A percentile compares a stretch with the other conserved stretches of the same genome.
These are phyloP conservation scores for Cutaneotrichosporon sp. DNA, from an alignment of 1,284 basidiomycete species.

Conservation along the genomic window DNA sequence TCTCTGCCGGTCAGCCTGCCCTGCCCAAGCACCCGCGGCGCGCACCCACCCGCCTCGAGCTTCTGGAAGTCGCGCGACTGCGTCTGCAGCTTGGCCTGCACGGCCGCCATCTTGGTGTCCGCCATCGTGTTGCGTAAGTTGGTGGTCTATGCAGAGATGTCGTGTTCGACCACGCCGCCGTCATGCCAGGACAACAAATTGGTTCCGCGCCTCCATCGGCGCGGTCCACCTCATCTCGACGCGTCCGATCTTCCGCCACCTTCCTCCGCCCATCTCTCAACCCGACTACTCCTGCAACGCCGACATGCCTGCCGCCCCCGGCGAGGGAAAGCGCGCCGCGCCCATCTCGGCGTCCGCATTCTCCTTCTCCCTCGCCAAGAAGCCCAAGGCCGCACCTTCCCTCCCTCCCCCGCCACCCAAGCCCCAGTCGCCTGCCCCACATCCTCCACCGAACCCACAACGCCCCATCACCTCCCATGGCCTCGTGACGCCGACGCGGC, in stretches of 20 bases:
- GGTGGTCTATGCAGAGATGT: conserved; percentile 7
- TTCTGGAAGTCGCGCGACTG: conserved; percentile 75
- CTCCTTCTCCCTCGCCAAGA: conserved; percentile 35
- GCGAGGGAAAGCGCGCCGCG: conserved; percentile 25
- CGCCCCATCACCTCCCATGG: background rate
- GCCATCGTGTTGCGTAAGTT: conserved; percentile 27
- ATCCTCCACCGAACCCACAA: background rate
- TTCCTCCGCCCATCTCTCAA: conserved; percentile 15
- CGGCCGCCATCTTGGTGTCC: conserved; percentile 33
- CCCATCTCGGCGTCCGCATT: conserved; percentile 35
- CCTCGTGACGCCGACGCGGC: background rate
- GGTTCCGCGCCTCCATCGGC: conserved; percentile 12
- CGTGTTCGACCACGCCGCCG: background rate
- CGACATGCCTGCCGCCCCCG: background rate
- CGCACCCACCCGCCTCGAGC: conserved; percentile 61
- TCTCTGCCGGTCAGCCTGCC: conserved; percentile 55
- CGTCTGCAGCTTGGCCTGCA: conserved; percentile 60
- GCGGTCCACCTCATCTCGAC: conserved; percentile 7
- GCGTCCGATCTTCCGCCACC: conserved; percentile 1
- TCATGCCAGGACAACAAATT: background rate
- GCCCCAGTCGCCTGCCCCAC: background rate
- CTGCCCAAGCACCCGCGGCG: too few species aligned
- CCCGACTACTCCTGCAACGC: background rate
- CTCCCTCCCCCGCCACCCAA: background rate
- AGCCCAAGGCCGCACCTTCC: conserved; percentile 6